Conservation (phyloP, 495 filamentous ascomycete species). For the Penicillium parvum region DNA sequence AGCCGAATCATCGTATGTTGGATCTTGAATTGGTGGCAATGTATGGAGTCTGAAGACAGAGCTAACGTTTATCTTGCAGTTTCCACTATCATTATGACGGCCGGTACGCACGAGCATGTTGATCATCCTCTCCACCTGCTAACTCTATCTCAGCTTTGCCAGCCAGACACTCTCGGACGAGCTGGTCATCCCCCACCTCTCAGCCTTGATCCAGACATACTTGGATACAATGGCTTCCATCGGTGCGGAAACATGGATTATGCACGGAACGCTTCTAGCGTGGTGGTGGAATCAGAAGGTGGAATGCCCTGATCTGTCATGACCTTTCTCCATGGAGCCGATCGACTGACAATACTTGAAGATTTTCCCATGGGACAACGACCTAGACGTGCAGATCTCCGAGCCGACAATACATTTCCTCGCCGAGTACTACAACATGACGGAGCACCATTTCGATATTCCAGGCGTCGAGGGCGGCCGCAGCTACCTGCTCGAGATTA, state of each 20-base stretch:
- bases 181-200: conserved; percentile 45
- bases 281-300: conserved; percentile 63
- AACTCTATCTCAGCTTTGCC: conserved; percentile 42
- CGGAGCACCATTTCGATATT: conserved; percentile 50
- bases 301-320: conserved; percentile 2
- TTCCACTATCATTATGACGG: conserved; percentile 62
- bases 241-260: conserved; percentile 59
- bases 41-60: background rate
- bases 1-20: conserved; percentile 55
- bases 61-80: conserved; percentile 25
- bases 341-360: conserved; percentile 2
- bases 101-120: conserved; percentile 36
- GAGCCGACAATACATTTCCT: conserved; percentile 54
- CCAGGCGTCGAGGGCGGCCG: conserved; percentile 37
- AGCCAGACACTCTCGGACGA: conserved; percentile 40
- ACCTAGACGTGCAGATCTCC: conserved; percentile 57
- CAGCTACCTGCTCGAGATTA: conserved; percentile 56
- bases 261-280: conserved; percentile 56
- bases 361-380: conserved; percentile 62
- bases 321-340: background rate
- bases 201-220: conserved; percentile 52
- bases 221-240: conserved; percentile 51
- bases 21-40: conserved; percentile 7
- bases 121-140: conserved; percentile 8
- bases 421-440: conserved; percentile 60